phyloP scores from a whole-genome alignment of 1,284 basidiomycete genomes.

The Clitocybe nebularis region DNA sequence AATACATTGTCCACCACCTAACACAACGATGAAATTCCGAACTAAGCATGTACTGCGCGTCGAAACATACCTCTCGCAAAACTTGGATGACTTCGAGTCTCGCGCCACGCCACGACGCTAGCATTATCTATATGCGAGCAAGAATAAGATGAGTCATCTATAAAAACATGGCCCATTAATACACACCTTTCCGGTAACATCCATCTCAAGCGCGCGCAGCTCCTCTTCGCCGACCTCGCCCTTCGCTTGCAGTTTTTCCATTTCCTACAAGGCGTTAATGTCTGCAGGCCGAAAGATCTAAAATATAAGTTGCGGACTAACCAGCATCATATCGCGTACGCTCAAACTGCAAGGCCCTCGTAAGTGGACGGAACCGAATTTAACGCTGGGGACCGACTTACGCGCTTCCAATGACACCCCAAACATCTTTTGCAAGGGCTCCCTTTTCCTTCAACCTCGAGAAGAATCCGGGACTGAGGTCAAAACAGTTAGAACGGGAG shows the following conservation, averaged over 20 bases:
- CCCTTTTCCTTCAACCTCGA: conserved; percentile 95
- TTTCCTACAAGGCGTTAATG: conserved; percentile 53
- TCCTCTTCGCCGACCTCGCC: conserved; percentile 85
- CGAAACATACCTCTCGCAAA: conserved; percentile 68
- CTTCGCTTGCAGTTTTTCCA: conserved; percentile 87
- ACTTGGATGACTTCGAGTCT: conserved; percentile 90
- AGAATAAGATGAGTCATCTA: background rate
- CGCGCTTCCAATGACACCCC: conserved; percentile 92
- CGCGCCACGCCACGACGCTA: conserved; percentile 94
- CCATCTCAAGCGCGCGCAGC: conserved; percentile 84
- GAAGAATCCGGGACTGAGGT: conserved; percentile 83
- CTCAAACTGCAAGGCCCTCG: conserved; percentile 46
- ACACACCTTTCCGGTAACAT: conserved; percentile 85
- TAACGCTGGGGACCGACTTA: conserved; percentile 33
- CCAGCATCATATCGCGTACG: conserved; percentile 62
- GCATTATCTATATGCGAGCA: conserved; percentile 60
- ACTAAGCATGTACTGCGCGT: conserved; percentile 11
- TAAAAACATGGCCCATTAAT: conserved; percentile 2
- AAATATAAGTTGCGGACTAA: too few relatives aligned
- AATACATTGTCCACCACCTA: conserved; percentile 79
- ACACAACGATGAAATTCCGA: conserved; percentile 3
- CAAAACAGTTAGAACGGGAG: conserved; percentile 7
- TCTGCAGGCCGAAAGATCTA: too few relatives aligned
- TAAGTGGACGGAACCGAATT: conserved; percentile 9
- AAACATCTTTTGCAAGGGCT: conserved; percentile 87